Conservation (phyloP, 257 asterid species). For the Ilex asprella region DNA sequence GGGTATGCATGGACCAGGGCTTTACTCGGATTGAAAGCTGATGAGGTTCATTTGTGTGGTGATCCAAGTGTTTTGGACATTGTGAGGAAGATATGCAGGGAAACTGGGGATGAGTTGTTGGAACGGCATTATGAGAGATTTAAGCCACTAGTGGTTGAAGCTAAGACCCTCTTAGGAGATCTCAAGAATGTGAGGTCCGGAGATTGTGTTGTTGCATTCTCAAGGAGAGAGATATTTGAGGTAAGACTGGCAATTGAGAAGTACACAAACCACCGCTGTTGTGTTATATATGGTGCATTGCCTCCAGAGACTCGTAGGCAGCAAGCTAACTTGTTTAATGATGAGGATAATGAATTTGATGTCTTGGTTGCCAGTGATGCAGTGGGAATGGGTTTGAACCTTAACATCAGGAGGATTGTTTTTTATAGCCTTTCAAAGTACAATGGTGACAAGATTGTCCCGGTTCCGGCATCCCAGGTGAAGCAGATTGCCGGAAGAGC, state of each 20-base stretch:
- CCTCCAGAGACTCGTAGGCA: conserved; percentile 94
- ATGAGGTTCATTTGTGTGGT: conserved; percentile 94
- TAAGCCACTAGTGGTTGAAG: conserved; percentile 90
- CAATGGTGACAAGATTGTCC: conserved; percentile 76
- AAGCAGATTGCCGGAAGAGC: conserved; percentile 98
- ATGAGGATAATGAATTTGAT: conserved; percentile 59
- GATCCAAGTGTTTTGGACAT: conserved; percentile 86
- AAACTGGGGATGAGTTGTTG: conserved; percentile 81
- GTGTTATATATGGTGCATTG: conserved; percentile 89
- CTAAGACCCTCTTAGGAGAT: conserved; percentile 81
- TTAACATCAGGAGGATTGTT: conserved; percentile 70
- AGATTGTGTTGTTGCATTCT: conserved; percentile 93
- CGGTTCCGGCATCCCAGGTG: conserved; percentile 86
- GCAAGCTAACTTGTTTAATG: conserved; percentile 81
- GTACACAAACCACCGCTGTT: conserved; percentile 71
- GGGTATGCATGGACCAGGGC: conserved; percentile 98
- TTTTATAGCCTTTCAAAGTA: conserved; percentile 67
- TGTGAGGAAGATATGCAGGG: conserved; percentile 59
- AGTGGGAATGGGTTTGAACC: conserved; percentile 96
- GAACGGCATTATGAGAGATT: conserved; percentile 71
- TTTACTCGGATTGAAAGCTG: conserved; percentile 82
- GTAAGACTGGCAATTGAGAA: conserved; percentile 87
- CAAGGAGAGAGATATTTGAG: conserved; percentile 89
- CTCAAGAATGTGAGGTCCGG: conserved; percentile 74
- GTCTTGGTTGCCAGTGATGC: conserved; percentile 96